These are phyloP conservation scores for Dactylonectria macrodidyma DNA, from an alignment of 2,329 filamentous ascomycete species.

Conservation along the genomic window DNA sequence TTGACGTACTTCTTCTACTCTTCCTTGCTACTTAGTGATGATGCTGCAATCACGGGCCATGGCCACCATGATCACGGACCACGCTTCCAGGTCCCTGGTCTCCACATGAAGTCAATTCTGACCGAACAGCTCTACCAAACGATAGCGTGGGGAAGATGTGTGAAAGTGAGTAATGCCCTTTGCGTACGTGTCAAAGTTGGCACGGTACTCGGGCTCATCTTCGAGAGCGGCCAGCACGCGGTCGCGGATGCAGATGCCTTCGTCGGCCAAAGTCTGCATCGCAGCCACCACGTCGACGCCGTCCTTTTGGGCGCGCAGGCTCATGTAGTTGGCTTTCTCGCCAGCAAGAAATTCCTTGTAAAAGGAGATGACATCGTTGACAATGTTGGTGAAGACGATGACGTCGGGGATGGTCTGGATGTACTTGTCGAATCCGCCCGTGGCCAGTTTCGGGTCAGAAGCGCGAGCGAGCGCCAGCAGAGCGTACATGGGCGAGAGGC, in stretches of 20 bases:
- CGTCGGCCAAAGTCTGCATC: constrained; percentile 17
- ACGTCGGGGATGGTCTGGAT: constrained; percentile 27
- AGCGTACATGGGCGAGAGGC: constrained; percentile 30
- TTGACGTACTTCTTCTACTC: too few species aligned
- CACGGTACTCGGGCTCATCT: constrained; percentile 21
- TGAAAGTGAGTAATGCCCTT: constrained; percentile 28
- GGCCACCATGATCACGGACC: too few species aligned
- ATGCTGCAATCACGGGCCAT: too few species aligned
- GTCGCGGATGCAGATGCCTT: constrained; percentile 10
- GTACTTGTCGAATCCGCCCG: constrained; percentile 20
- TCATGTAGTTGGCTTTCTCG: constrained; percentile 30
- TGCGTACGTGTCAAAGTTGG: constrained; percentile 27
- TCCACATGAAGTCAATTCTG: too few species aligned
- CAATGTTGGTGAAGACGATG: constrained; percentile 30
- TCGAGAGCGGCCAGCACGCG: constrained; percentile 15
- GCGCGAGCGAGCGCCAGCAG: constrained; percentile 22
- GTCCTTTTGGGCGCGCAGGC: constrained; percentile 25
- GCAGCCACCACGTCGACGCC: constrained; percentile 17
- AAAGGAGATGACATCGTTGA: constrained; percentile 32
- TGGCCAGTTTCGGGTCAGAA: constrained; percentile 12
- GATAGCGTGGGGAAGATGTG: constrained; percentile 26
- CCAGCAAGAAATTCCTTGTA: constrained; percentile 29
- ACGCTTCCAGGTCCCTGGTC: too few species aligned
- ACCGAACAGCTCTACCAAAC: constrained; percentile 2
- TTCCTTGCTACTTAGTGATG: too few species aligned